Base-by-base conservation (phyloP, 2,329 filamentous ascomycete genomes). In the Neopestalotiopsis rosae region DNA sequence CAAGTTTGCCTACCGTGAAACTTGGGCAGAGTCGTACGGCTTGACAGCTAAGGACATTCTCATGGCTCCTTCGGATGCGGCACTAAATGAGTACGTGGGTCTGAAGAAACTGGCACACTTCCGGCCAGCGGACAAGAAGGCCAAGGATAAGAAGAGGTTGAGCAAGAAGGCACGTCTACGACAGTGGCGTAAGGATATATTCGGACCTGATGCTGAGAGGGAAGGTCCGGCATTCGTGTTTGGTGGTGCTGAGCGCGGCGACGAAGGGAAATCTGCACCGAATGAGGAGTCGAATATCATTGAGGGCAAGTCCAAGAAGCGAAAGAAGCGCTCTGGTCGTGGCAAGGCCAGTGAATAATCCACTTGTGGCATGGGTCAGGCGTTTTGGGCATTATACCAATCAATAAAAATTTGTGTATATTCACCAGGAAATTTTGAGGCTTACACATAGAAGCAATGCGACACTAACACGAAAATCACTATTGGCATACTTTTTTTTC, bases 71-170 rank as follows among this genome's bases (percentile, higher is more conserved):
- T 92, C 92, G 59, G 96, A 99, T 82, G 85, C 89, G 61, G 90
- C 91, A 67, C 89, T 99, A 72, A 99, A 99, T 80, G 87, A 95
- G 72, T 99, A 92, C 77, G 95, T 92, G 5, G 95, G 96, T 6
- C 84, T 99, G 76, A 99, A 99, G 87, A 98, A 98, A 83, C 88
- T 98, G 69, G 95, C 95, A 4, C 87, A 93, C 5, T 99, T 96
- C 85, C 89, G 96, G 68, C 95, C 98, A 78, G 85, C 87, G 3
- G 93, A 95, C 75, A 96, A 97, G 87, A 98, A 98, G 86, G 87
- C 88, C 73, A 92, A 91, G 76, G 96, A 99, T 78, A 90, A 91
- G 83, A 97, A 97, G 86, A 88, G 89, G 75, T 86, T 98, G 38
- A 92, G 94, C 72, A 99, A 98, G 88, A 98, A 98, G 84, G 94